Conservation (phyloP, 202 grass and related monocot species). For the Cymbopogon flexuosus region DNA sequence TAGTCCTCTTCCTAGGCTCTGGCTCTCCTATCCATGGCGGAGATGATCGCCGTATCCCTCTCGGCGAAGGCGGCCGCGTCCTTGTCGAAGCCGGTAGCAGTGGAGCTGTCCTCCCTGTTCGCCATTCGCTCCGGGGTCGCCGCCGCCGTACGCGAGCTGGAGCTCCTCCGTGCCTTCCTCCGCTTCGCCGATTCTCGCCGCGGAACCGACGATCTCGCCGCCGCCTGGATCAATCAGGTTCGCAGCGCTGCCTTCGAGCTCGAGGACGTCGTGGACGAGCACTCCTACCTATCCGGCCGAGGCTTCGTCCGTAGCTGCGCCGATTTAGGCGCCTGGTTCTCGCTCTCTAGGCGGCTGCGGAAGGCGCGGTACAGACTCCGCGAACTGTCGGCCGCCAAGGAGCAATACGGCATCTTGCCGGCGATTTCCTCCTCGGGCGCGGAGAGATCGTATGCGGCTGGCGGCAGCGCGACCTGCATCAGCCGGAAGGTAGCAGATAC, state of each 20-base stretch:
- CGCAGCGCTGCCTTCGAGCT: conserved; percentile 27
- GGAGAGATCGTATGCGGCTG: no score
- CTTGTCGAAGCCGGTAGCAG: background rate
- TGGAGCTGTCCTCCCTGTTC: background rate
- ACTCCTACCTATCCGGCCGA: conserved; percentile 25
- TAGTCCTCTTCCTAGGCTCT: no score
- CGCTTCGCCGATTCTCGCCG: conserved; percentile 26
- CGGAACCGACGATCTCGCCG: conserved; percentile 1
- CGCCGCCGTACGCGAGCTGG: conserved; percentile 13
- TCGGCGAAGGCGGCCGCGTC: conserved; percentile 25
- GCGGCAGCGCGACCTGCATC: background rate
- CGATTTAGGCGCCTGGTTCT: conserved; percentile 23
- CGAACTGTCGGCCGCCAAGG: conserved; percentile 15
- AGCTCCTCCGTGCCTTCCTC: conserved; percentile 39
- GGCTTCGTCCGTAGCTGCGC: conserved; percentile 15
- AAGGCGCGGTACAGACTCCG: conserved; percentile 34
- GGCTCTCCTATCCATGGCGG: conserved; percentile 9
- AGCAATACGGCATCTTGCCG: background rate
- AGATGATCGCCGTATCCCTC: conserved; percentile 36
- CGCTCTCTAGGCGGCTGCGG: conserved; percentile 21
- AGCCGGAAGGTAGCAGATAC: background rate
- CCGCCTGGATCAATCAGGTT: conserved; percentile 28
- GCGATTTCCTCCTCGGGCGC: background rate
- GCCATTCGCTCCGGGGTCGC: conserved; percentile 14
- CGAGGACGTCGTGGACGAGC: conserved; percentile 38